Conservation (phyloP, 2,329 filamentous ascomycete species). For the Rosellinia necatrix region DNA sequence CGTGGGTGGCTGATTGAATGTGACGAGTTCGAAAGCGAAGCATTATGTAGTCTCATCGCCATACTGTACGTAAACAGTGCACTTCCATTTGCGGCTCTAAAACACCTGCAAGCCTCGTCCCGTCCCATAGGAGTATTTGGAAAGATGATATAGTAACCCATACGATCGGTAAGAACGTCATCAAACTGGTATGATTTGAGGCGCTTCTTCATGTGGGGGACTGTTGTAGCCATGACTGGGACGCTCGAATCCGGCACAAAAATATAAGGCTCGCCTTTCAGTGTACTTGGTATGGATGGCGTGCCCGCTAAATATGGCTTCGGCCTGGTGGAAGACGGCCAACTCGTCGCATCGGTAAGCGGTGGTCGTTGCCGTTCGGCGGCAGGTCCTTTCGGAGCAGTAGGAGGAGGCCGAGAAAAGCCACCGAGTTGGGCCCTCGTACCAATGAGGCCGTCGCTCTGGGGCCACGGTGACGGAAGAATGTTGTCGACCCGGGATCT, state of each 20-base stretch:
- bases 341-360: constrained; percentile 42
- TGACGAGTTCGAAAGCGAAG: constrained; percentile 40
- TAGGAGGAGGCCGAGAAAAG: constrained; percentile 71
- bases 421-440: constrained; percentile 46
- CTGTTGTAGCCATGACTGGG: constrained; percentile 81
- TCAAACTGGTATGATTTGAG: constrained; percentile 82
- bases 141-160: constrained; percentile 92
- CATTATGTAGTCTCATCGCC: constrained; percentile 79
- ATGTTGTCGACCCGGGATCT: constrained; percentile 40
- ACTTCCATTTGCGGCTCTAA: constrained; percentile 75
- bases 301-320: constrained; percentile 64
- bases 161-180: constrained; percentile 80
- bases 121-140: constrained; percentile 76
- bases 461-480: constrained; percentile 2
- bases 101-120: constrained; percentile 81
- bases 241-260: constrained; percentile 88
- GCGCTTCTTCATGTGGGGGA: constrained; percentile 88
- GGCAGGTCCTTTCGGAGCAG: constrained; percentile 84
- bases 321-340: constrained; percentile 49
- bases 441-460: constrained; percentile 16
- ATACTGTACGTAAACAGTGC: constrained; percentile 90
- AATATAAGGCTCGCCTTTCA: constrained; percentile 83
- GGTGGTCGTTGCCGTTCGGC: constrained; percentile 50
- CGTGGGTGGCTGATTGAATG: constrained; percentile 31
- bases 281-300: constrained; percentile 67